Evolutionary conservation across 805 yeast species (phyloP).

Genomic region (Candida vaughaniae): DNA sequence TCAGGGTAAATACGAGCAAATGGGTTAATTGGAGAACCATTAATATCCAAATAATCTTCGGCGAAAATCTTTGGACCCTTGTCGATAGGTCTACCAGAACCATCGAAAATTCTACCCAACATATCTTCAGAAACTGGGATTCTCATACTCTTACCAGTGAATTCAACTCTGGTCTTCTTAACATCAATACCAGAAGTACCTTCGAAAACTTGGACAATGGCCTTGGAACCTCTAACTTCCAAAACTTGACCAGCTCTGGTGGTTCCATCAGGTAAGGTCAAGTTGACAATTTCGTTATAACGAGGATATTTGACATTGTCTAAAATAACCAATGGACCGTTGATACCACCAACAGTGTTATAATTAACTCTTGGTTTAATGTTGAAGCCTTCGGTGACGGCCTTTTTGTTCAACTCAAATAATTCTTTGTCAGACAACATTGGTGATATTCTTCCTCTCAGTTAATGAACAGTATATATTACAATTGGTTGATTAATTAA

Average conservation of each 20-base stretch:
- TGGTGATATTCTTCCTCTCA: too few relatives aligned
- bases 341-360: conserved; percentile 97
- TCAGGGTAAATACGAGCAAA: conserved; percentile 98
- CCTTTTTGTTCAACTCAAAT: conserved; percentile 83
- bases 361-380: conserved; percentile 88
- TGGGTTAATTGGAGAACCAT: conserved; percentile 98
- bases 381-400: conserved; percentile 88
- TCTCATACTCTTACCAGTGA: conserved; percentile 91
- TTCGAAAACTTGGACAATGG: conserved; percentile 98
- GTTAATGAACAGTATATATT: too few relatives aligned
- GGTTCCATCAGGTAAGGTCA: conserved; percentile 95
- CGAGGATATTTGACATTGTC: conserved; percentile 55
- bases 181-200: conserved; percentile 99
- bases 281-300: conserved; percentile 93
- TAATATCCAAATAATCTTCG: conserved; percentile 96
- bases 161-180: conserved; percentile 94
- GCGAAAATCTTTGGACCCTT: conserved; percentile 98
- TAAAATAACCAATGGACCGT: conserved; percentile 90
- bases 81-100: conserved; percentile 98
- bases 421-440: conserved; percentile 43
- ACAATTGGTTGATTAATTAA: conserved; percentile 1
- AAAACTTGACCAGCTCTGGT: conserved; percentile 96
- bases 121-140: conserved; percentile 96
- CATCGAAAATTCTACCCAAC: conserved; percentile 97
- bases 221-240: conserved; percentile 96